Percentiles rank a stretch among this genome's conserved stretches.
Evolutionary conservation across 495 filamentous ascomycete genomes (phyloP).

Genomic region (Hyaloscypha hepaticicola): DNA sequence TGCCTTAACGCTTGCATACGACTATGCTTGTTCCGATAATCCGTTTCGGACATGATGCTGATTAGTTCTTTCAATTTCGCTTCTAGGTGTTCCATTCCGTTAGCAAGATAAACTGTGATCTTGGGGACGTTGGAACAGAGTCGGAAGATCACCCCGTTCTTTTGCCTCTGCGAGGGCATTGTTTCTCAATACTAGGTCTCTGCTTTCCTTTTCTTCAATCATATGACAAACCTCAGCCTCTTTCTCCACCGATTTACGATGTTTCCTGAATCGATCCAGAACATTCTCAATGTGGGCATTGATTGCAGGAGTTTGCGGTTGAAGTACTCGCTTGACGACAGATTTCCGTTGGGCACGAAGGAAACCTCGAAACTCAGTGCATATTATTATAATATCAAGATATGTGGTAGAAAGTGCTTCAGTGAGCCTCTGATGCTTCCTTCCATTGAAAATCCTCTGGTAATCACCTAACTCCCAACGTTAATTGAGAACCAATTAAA

Average conservation of each 20-base stretch:
- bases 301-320: slow-evolving; percentile 17
- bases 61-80: slow-evolving; percentile 16
- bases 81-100: neutral
- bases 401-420: slow-evolving; percentile 37
- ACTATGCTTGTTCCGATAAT: slow-evolving; percentile 23
- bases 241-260: slow-evolving; percentile 32
- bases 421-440: slow-evolving; percentile 36
- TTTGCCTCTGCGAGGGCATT: slow-evolving; percentile 14
- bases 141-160: slow-evolving; percentile 10
- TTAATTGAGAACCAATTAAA: neutral
- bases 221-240: slow-evolving; percentile 36
- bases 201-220: slow-evolving; percentile 27
- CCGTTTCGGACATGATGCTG: slow-evolving; percentile 6
- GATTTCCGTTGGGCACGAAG: slow-evolving; percentile 31
- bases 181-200: slow-evolving; percentile 9
- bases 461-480: slow-evolving; percentile 6
- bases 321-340: slow-evolving; percentile 13
- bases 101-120: too few species aligned
- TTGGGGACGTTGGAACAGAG: too few species aligned
- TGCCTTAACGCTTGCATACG: slow-evolving; percentile 14
- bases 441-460: slow-evolving; percentile 8
- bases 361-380: slow-evolving; percentile 34
- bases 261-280: slow-evolving; percentile 30
- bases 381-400: slow-evolving; percentile 42
- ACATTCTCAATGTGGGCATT: slow-evolving; percentile 27